Evolutionary conservation across 345 rosid genomes (phyloP).

Genomic region (Nasturtium officinale): DNA sequence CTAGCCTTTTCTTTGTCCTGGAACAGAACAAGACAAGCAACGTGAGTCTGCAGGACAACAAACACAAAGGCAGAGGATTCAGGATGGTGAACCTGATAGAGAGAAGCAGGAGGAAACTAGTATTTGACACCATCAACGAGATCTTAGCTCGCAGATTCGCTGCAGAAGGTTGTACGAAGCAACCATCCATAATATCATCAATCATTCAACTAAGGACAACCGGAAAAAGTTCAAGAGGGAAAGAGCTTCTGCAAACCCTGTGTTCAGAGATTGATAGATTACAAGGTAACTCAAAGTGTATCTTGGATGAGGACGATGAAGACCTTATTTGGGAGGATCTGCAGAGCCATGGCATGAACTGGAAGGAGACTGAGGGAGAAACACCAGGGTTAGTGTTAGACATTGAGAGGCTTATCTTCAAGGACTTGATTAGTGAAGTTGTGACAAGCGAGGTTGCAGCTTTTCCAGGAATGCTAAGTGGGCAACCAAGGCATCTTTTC

Average conservation of each 20-base stretch:
- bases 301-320: conserved; percentile 54
- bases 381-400: conserved; percentile 64
- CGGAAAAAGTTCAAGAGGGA: conserved; percentile 43
- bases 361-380: conserved; percentile 55
- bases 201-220: conserved; percentile 34
- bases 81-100: conserved; percentile 39
- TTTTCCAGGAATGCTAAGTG: conserved; percentile 39
- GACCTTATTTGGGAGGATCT: conserved; percentile 59
- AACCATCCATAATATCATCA: conserved; percentile 38
- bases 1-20: conserved; percentile 57
- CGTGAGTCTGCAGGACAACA: conserved; percentile 39
- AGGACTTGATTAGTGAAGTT: conserved; percentile 76
- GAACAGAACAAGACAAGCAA: conserved; percentile 58
- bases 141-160: conserved; percentile 52
- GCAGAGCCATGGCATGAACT: conserved; percentile 50
- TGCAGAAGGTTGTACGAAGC: conserved; percentile 46
- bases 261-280: conserved; percentile 68
- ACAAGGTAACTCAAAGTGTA: conserved; percentile 53
- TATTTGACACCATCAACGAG: conserved; percentile 77
- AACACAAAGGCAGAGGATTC: conserved; percentile 36
- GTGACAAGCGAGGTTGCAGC: conserved; percentile 48
- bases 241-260: conserved; percentile 58
- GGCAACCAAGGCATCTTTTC: conserved; percentile 59
- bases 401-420: conserved; percentile 80
- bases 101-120: conserved; percentile 61